phyloP scores from a whole-genome alignment of 768 basidiomycete genomes.

The Suillus bovinus region DNA sequence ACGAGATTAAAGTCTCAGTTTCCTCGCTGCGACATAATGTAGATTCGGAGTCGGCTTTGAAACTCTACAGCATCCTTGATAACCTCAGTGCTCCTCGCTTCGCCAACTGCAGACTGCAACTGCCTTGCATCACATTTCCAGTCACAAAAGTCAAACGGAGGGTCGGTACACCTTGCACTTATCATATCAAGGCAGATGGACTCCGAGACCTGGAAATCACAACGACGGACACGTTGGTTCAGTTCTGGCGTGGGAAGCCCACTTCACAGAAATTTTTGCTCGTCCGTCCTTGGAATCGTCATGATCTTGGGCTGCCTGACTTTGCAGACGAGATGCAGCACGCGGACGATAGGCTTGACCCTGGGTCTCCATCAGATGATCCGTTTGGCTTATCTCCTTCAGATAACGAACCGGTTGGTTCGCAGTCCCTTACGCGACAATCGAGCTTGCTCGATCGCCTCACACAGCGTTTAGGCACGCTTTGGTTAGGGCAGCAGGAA shows the following conservation, averaged over 20 bases:
- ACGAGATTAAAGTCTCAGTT: neutral
- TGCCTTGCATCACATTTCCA: neutral
- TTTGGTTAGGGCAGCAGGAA: neutral
- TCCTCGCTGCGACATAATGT: neutral
- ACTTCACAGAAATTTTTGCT: neutral
- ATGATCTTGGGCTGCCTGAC: neutral
- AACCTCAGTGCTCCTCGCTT: neutral
- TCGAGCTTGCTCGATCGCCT: neutral
- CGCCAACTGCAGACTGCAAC: neutral
- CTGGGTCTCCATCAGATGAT: neutral
- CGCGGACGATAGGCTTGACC: neutral
- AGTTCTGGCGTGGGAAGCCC: neutral
- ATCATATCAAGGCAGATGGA: neutral
- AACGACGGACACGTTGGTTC: neutral
- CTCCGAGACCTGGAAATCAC: neutral
- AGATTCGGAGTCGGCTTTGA: neutral
- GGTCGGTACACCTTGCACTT: neutral
- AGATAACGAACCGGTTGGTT: neutral
- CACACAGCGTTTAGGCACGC: neutral
- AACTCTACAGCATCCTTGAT: neutral
- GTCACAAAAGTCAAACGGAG: neutral
- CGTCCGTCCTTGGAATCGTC: neutral
- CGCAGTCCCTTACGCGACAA: neutral
- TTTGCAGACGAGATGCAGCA: neutral
- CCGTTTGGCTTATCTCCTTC: neutral